phyloP scores from a whole-genome alignment of 768 basidiomycete species.

The Hygrocybe coccinea region DNA sequence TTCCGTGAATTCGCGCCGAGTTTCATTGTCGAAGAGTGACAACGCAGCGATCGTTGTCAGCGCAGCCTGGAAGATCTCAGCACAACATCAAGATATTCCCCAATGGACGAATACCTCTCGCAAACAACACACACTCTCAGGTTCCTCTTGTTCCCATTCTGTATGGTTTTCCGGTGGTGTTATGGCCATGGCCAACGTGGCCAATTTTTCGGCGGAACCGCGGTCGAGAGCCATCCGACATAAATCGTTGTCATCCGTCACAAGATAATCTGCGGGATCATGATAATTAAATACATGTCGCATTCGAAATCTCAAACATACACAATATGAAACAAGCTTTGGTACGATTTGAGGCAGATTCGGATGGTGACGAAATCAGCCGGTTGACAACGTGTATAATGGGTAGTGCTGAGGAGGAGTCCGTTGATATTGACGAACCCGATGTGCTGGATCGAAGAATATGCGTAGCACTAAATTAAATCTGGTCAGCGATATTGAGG shows the following conservation, averaged over 20 bases:
- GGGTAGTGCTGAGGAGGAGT: conserved; percentile 47
- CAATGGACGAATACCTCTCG: conserved; percentile 49
- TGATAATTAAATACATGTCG: neutral
- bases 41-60: conserved; percentile 73
- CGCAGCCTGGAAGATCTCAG: conserved; percentile 46
- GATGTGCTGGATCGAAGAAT: conserved; percentile 50
- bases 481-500: conserved; percentile 1
- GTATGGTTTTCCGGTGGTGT: conserved; percentile 41
- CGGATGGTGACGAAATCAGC: conserved; percentile 43
- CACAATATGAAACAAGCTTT: conserved; percentile 76
- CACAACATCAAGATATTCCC: neutral
- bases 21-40: conserved; percentile 65
- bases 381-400: conserved; percentile 70
- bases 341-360: conserved; percentile 43
- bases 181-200: conserved; percentile 45
- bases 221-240: conserved; percentile 69
- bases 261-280: conserved; percentile 50
- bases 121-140: conserved; percentile 51
- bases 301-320: conserved; percentile 32
- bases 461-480: conserved; percentile 47
- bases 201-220: conserved; percentile 56
- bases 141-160: conserved; percentile 68
- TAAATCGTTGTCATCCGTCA: conserved; percentile 63
- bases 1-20: conserved; percentile 65
- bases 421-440: conserved; percentile 23